Base-by-base conservation (phyloP, 768 basidiomycete species). In the Phlebiopsis gigantea region DNA sequence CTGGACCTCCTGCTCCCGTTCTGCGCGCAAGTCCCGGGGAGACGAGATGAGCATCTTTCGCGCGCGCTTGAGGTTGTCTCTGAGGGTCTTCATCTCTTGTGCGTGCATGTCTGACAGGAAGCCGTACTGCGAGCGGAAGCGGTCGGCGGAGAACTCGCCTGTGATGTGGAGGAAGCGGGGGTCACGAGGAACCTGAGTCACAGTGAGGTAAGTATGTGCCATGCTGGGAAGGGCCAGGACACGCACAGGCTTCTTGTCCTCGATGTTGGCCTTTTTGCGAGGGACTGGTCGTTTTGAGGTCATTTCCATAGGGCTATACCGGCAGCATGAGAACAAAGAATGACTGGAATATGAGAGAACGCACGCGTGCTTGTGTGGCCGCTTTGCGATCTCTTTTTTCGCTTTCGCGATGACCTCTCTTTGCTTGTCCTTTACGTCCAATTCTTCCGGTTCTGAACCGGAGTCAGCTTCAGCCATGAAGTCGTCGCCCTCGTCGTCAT, bases 231-330 rank as follows among this genome's bases (percentile, higher is more conserved):
- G 29, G 47, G 10, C 17, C 17, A 5, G 9, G n/a, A 55, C 17
- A 68, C 87, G 56, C 65, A 90, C 93, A 43, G 78, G 66, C 59
- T 83, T 80, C 39, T 80, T 76, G 14, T 82, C 77, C 61, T 93
- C 87, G 4, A 93, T 79, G 0, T 89, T 85, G 9, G 75, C 75
- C 56, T 92, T 74, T 53, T 77, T 77, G 21, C 94, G 82, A 5
- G 86, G 82, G 15, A 95, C 90, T 1, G 90, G 91, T 63, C 79
- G 81, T 69, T 94, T 97, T 0, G 93, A 92, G 15, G 88, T 87
- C 52, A 90, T 75, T 62, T 93, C 92, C 29, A 74, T 78, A 1
- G 94, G 94, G 1, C 94, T 95, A 58, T 24, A 39, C 10, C 41
- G 24, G 57, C 50, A 28, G 30, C 31, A 28, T 19, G 34, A 19